Conservation (phyloP, 495 filamentous ascomycete genomes). For the Tuber brumale region DNA sequence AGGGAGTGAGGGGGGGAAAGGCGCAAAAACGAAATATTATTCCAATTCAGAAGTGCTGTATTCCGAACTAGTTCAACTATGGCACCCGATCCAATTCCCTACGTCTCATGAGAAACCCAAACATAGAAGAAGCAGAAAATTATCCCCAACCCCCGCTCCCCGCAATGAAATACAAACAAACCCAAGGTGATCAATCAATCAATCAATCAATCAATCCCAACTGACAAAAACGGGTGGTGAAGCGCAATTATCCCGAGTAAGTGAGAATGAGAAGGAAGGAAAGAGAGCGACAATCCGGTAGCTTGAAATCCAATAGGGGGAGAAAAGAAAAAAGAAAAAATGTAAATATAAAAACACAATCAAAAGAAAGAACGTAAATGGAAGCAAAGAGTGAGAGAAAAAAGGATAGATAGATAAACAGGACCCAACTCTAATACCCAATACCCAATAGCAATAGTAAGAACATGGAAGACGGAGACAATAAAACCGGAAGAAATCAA, state of each 20-base stretch:
- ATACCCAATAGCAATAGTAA: constrained; percentile 1
- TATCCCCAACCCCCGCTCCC: neutral
- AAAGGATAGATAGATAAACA: neutral
- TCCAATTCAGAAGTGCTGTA: neutral
- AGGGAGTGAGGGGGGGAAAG: neutral
- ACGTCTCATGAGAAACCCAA: neutral
- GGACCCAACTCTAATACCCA: constrained; percentile 2
- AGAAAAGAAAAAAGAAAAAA: neutral
- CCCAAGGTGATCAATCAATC: neutral
- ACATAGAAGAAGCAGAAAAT: neutral
- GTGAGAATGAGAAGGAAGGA: neutral
- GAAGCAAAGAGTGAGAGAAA: neutral
- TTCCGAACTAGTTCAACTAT: neutral
- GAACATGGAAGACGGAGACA: neutral
- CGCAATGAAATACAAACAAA: neutral
- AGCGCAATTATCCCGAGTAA: neutral
- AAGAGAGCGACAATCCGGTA: neutral
- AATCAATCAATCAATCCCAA: neutral
- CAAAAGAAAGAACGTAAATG: neutral
- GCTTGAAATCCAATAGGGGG: neutral
- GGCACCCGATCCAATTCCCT: neutral
- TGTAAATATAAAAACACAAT: neutral
- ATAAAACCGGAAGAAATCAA: neutral
- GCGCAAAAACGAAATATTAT: neutral
- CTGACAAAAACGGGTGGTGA: neutral